Base-by-base conservation (phyloP, 495 filamentous ascomycete genomes). In the Xylaria cubensis region DNA sequence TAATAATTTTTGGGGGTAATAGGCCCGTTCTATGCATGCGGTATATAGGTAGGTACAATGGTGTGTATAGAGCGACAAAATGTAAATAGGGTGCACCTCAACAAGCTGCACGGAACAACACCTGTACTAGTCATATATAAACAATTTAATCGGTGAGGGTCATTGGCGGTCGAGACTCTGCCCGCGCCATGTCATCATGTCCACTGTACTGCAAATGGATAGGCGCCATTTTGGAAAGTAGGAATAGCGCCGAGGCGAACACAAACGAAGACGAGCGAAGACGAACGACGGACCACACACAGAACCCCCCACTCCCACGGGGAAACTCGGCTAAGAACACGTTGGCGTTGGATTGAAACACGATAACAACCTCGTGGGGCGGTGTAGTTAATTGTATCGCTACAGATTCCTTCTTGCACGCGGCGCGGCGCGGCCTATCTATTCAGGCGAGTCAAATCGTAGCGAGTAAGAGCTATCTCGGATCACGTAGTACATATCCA, bases 171-270 rank as follows among this genome's bases (percentile, higher is more conserved):
- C 69, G 59, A 64, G 59, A 29, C 68, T 26, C 10, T 42, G 9
- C 8, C 53, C 3, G 48, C 13, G 69, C 32, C 69, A 56, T 64
- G 19, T 56, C 29, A 62, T 55, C 48, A 59, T 71, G 69, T 64
- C 69, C 69, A 71, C 69, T 44, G 44, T 58, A 17, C 65, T 62
- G 67, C 41, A 69, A 69, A 62, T 32, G 67, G 67, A 69, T 51
- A 66, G 64, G 64, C 32, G 44, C 19, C 17, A 8, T 39, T 51
- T 21, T 21, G 24, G 26, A 8, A 64, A 34, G 64, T 24, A 39
- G 21, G 19, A 53, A 39, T 64, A 70, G 68, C 53, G 46, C 68
- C 26, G n/a, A 70, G 36, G 19, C 44, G 53, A 64, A 39, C n/a
- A 3, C 6, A 44, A 42, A 36, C 67, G 26, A 64, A 71, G 50